Evolutionary conservation across 768 basidiomycete genomes (phyloP), one percentile per base, ranked within the genome.

Genomic region (Lentinula guzmanii): DNA sequence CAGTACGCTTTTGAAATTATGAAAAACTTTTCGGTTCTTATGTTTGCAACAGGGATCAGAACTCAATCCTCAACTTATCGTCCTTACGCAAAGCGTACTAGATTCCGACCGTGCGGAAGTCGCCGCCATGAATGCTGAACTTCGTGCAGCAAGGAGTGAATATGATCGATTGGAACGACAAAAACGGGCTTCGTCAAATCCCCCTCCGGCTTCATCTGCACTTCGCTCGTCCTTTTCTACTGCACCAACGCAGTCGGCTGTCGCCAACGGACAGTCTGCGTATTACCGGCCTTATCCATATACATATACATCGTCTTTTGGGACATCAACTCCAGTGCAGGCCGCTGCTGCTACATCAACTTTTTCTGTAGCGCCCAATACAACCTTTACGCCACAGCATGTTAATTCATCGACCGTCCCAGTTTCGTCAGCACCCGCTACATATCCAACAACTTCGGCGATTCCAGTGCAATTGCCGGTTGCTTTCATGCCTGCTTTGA

Each of bases 401-500:
- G 21, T 70, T 74, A 39, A 60, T 70, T 41, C 71, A n/a, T 58
- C 68, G 28, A 56, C 65, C 34, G 52, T 73, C 16, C 46, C 71
- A 8, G 28, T 28, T 28, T 62, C 75, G n/a, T 60, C 72, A n/a
- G 53, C 71, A 11, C 64, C 74, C 33, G 63, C 77, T 2, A 74
- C 80, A 33, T 71, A 77, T 59, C 70, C 76, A 55, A 63, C 77
- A 46, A 75, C 67, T 60, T 72, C 75, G 5, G 77, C 55, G 18
- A 82, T 83, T 61, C 89, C 91, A 3, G 85, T 93, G 0, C 85
- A 90, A 62, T 76, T 93, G 35, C 89, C 90, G 16, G 83, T 87
- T 1, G 76, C 84, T 24, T 84, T 86, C 18, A 69, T 89, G 43
- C 82, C 86, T 16, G 77, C 81, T n/a, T 76, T 93, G 9, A 83